These are phyloP conservation scores for Austroboletus novae-zelandiae DNA, from an alignment of 1,284 basidiomycete genomes.

Conservation along the genomic window DNA sequence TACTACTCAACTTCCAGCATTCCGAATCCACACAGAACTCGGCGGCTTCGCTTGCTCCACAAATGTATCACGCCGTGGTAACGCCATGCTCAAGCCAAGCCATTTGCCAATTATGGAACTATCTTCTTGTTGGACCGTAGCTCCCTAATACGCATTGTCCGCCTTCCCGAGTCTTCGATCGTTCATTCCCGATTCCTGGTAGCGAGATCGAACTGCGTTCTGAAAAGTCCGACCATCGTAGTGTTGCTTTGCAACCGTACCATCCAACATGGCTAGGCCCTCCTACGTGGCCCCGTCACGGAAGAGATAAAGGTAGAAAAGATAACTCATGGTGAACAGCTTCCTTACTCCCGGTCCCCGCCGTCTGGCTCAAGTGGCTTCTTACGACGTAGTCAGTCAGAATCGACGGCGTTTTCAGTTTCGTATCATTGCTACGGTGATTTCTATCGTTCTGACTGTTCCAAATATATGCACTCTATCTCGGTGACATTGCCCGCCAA, in stretches of 20 bases:
- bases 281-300: too few relatives aligned
- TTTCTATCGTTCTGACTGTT: neutral
- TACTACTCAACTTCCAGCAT: neutral
- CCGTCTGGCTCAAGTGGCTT: neutral
- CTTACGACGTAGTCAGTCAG: neutral
- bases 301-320: too few relatives aligned
- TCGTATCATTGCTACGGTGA: neutral
- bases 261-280: too few relatives aligned
- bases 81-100: neutral
- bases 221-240: neutral
- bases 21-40: neutral
- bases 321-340: too few relatives aligned
- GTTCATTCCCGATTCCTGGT: neutral
- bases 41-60: neutral
- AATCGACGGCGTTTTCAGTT: neutral
- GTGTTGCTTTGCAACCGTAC: neutral
- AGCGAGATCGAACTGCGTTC: neutral
- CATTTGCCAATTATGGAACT: neutral
- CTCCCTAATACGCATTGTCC: neutral
- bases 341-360: too few relatives aligned
- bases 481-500: neutral
- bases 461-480: neutral
- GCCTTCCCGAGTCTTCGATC: constrained; percentile 1
- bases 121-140: neutral
- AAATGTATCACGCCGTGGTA: constrained; percentile 1